Conservation (phyloP, 2,329 filamentous ascomycete species). For the Didymella arachidicola region DNA sequence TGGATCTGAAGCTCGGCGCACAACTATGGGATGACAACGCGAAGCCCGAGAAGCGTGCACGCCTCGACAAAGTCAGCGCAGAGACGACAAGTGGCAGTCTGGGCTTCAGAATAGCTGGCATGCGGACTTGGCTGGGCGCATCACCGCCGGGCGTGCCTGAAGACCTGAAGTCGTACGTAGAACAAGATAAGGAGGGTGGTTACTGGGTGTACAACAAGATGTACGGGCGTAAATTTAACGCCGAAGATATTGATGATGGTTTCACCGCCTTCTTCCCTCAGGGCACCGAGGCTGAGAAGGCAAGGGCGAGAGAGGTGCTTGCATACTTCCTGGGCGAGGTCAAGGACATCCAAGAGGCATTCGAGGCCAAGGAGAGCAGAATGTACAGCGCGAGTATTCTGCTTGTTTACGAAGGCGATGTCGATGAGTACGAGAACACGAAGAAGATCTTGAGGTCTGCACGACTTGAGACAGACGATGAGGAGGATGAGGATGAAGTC, state of each 20-base stretch:
- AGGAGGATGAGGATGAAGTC: slow-evolving; percentile 55
- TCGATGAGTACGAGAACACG: slow-evolving; percentile 59
- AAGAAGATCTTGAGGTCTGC: slow-evolving; percentile 39
- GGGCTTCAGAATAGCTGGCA: slow-evolving; percentile 70
- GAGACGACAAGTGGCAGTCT: slow-evolving; percentile 67
- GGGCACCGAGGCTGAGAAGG: slow-evolving; percentile 35
- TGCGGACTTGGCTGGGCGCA: slow-evolving; percentile 64
- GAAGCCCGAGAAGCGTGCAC: slow-evolving; percentile 63
- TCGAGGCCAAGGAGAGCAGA: slow-evolving; percentile 69
- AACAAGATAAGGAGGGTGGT: slow-evolving; percentile 57
- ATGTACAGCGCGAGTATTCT: slow-evolving; percentile 73
- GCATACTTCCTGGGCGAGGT: slow-evolving; percentile 55
- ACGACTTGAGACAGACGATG: slow-evolving; percentile 36
- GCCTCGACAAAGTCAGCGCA: slow-evolving; percentile 66
- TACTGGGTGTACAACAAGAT: slow-evolving; percentile 71
- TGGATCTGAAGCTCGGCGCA: slow-evolving; percentile 90
- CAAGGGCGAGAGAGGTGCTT: slow-evolving; percentile 58
- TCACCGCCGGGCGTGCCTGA: slow-evolving; percentile 30
- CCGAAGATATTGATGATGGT: slow-evolving; percentile 63
- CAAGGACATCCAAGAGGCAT: slow-evolving; percentile 62
- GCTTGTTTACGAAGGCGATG: slow-evolving; percentile 72
- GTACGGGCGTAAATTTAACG: slow-evolving; percentile 67
- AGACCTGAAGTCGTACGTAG: slow-evolving; percentile 41
- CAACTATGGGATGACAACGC: slow-evolving; percentile 83
- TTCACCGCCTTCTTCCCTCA: slow-evolving; percentile 63